Evolutionary conservation across 2,329 filamentous ascomycete species (phyloP).

Genomic region (Microsporum canis): DNA sequence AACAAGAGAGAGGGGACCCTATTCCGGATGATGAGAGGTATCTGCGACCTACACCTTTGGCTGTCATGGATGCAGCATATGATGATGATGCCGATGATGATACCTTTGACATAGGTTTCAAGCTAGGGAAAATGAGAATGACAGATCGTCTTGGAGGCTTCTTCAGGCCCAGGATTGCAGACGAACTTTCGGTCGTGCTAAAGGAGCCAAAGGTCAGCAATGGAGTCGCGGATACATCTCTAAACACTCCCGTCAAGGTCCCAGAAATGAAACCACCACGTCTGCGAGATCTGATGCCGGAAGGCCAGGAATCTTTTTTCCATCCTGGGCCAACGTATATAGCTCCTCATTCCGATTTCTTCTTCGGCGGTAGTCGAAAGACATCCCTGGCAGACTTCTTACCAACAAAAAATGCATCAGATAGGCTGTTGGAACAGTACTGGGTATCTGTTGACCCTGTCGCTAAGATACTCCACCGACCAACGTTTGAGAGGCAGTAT

Average conservation of each 20-base stretch:
- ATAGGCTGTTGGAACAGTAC: slow-evolving; percentile 56
- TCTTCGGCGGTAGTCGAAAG: slow-evolving; percentile 47
- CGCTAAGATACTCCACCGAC: slow-evolving; percentile 55
- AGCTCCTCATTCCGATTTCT: slow-evolving; percentile 54
- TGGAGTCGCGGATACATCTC: neutral
- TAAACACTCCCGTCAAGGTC: neutral
- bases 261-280: neutral
- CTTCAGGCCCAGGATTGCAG: slow-evolving; percentile 56
- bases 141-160: slow-evolving; percentile 65
- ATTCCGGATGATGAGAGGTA: slow-evolving; percentile 44
- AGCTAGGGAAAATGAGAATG: slow-evolving; percentile 59
- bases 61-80: slow-evolving; percentile 55
- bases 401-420: slow-evolving; percentile 46
- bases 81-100: slow-evolving; percentile 54
- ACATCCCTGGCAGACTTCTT: slow-evolving; percentile 49
- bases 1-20: slow-evolving; percentile 35
- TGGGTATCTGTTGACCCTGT: slow-evolving; percentile 58
- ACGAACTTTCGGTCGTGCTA: slow-evolving; percentile 38
- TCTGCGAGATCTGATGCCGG: neutral
- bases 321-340: slow-evolving; percentile 56
- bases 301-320: slow-evolving; percentile 38
- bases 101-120: slow-evolving; percentile 59
- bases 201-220: neutral
- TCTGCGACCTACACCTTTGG: slow-evolving; percentile 52
- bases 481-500: slow-evolving; percentile 56